phyloP scores from a whole-genome alignment of 768 basidiomycete species.

The Hebeloma cylindrosporum region DNA sequence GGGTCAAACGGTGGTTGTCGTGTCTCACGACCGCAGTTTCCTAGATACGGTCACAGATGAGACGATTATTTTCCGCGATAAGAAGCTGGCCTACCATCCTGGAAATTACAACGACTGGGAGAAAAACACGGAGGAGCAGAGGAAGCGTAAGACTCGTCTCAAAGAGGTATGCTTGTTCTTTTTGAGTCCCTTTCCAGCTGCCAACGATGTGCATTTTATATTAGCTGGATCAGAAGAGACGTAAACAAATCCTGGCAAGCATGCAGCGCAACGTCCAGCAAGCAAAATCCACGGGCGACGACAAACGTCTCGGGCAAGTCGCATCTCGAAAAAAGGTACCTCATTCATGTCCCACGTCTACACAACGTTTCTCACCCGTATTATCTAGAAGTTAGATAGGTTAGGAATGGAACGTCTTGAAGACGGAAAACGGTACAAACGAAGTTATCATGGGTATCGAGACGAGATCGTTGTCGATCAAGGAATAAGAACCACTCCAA shows the following conservation, averaged over 20 bases:
- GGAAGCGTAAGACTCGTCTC: slow-evolving; percentile 43
- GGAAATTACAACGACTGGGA: slow-evolving; percentile 57
- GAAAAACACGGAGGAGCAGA: slow-evolving; percentile 42
- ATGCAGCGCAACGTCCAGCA: slow-evolving; percentile 51
- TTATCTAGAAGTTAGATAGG: slow-evolving; percentile 29
- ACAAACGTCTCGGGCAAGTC: slow-evolving; percentile 53
- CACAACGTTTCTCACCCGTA: not conserved
- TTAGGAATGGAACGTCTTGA: slow-evolving; percentile 35
- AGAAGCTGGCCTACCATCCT: slow-evolving; percentile 52
- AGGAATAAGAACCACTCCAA: slow-evolving; percentile 34
- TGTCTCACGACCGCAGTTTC: slow-evolving; percentile 68
- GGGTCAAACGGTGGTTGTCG: slow-evolving; percentile 53
- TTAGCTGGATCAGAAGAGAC: slow-evolving; percentile 35
- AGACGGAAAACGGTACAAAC: slow-evolving; percentile 32
- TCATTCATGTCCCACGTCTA: not conserved
- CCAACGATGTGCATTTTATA: not conserved
- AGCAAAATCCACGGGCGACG: slow-evolving; percentile 60
- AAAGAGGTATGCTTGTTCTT: slow-evolving; percentile 32
- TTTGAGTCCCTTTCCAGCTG: not conserved
- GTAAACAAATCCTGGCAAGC: slow-evolving; percentile 48
- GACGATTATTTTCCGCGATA: slow-evolving; percentile 57
- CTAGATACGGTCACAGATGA: slow-evolving; percentile 59
- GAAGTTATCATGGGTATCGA: slow-evolving; percentile 32
- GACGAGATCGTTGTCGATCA: slow-evolving; percentile 37
- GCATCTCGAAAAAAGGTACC: slow-evolving; percentile 53